Base-by-base conservation (phyloP, 805 yeast species). In the Nematodospora valgi region DNA sequence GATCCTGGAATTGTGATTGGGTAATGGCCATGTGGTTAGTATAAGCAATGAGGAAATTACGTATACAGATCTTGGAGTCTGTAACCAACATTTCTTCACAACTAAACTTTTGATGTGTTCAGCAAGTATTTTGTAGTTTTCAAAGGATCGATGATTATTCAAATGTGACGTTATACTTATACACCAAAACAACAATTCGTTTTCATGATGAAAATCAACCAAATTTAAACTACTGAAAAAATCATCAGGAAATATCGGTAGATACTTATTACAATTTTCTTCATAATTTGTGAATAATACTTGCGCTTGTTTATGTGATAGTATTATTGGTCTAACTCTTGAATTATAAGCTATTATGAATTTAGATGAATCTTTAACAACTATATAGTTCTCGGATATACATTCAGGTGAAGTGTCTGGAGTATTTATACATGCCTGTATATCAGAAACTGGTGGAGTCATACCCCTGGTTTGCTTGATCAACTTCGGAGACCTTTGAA, bases 11-110 rank as follows among this genome's bases (percentile, higher is more conserved):
- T 52, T 39, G 13, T 44, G 35, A 21, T 46, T 48, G 5, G 70
- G 72, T 21, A 68, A 51, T 13, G 72, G 70, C 73, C 73, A 68
- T 4, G 70, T 64, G 6, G 72, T 65, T 35, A 68, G 54, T n/a
- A 68, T 54, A 27, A 66, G 48, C 24, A 68, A 54, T 5, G 71
- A 56, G 14, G 62, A 52, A 24, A 68, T 44, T 3, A 62, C 58
- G 42, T 62, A 64, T 12, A 65, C 58, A 8, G 69, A 62, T 43
- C 73, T 55, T 11, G 73, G 73, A n/a, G 72, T 68, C 29, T 54
- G 53, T 34, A 60, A 51, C 73, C 73, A 68, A 48, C 72, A 65
- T 38, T 52, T 56, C 30, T 58, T 57, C 32, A 64, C 70, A 20
- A 67, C 68, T 43, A 67, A 51, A 19, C 50, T 45, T 37, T 63